Conservation (phyloP, 768 basidiomycete genomes). For the Polyporus arcularius region DNA sequence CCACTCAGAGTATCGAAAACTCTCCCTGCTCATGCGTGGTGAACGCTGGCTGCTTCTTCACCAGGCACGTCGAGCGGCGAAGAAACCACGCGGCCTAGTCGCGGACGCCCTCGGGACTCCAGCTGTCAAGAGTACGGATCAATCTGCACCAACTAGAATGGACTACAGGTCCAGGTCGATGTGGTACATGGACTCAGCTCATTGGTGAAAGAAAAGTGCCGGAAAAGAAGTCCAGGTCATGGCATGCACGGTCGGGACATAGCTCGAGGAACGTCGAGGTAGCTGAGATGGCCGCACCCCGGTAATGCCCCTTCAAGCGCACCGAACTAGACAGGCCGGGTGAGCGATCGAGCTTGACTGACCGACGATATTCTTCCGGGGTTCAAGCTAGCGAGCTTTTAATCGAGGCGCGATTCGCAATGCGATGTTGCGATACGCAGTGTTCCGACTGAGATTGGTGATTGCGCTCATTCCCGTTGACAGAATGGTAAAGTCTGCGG, state of each 20-base stretch:
- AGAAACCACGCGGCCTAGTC: too few relatives aligned
- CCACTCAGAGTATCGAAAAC: background rate
- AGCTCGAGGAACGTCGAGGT: background rate
- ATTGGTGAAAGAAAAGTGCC: too few relatives aligned
- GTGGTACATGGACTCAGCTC: too few relatives aligned
- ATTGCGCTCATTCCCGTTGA: background rate
- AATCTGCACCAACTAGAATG: too few relatives aligned
- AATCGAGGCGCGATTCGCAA: background rate
- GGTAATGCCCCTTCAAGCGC: background rate
- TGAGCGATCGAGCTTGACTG: background rate
- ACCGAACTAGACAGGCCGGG: background rate
- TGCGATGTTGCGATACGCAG: background rate
- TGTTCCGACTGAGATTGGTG: too few relatives aligned
- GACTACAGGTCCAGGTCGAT: too few relatives aligned
- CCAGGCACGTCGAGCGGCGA: background rate
- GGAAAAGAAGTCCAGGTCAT: too few relatives aligned
- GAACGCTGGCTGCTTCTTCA: background rate
- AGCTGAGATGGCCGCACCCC: background rate
- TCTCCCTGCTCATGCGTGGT: background rate
- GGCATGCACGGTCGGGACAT: background rate
- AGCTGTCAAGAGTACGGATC: too few relatives aligned
- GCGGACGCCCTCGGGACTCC: too few relatives aligned
- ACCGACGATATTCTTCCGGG: constrained; percentile 16
- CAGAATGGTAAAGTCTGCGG: background rate
- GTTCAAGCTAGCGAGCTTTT: background rate